Conservation (phyloP, 768 basidiomycete species). For the Auricularia sp. region DNA sequence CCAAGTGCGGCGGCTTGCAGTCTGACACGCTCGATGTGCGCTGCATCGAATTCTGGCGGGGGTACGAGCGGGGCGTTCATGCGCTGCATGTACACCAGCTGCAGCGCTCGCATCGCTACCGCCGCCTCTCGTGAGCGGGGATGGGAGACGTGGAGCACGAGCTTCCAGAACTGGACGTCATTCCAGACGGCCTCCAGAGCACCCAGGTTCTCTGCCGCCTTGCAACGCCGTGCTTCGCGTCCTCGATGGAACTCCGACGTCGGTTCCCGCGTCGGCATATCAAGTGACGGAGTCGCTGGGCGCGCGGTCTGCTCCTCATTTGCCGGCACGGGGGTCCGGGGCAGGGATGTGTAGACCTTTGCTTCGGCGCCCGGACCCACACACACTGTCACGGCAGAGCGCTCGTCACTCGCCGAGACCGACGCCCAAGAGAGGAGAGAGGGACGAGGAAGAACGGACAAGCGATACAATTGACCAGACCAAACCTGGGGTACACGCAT, state of each 20-base stretch:
- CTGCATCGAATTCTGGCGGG: not conserved
- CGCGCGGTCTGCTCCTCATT: not conserved
- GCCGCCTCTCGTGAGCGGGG: not conserved
- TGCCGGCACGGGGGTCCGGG: not conserved
- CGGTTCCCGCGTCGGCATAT: not conserved
- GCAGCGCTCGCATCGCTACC: not conserved
- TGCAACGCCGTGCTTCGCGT: not conserved
- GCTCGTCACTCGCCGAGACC: too few species aligned
- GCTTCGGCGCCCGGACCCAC: not conserved
- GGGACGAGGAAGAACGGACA: too few species aligned
- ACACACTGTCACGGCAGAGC: too few species aligned
- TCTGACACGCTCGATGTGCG: not conserved
- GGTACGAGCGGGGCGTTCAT: not conserved
- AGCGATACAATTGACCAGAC: too few species aligned
- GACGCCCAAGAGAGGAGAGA: too few species aligned
- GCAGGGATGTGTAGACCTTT: not conserved
- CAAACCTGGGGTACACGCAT: too few species aligned
- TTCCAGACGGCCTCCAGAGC: not conserved
- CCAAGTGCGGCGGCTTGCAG: not conserved
- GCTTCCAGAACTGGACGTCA: not conserved
- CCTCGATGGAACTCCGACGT: not conserved
- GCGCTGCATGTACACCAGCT: not conserved
- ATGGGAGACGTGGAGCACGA: not conserved
- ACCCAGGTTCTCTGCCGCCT: not conserved
- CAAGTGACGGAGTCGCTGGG: not conserved